Percentiles rank a stretch among this genome's conserved stretches.
Evolutionary conservation across 257 asterid species (phyloP).

Genomic region (Gynochthodes officinalis): DNA sequence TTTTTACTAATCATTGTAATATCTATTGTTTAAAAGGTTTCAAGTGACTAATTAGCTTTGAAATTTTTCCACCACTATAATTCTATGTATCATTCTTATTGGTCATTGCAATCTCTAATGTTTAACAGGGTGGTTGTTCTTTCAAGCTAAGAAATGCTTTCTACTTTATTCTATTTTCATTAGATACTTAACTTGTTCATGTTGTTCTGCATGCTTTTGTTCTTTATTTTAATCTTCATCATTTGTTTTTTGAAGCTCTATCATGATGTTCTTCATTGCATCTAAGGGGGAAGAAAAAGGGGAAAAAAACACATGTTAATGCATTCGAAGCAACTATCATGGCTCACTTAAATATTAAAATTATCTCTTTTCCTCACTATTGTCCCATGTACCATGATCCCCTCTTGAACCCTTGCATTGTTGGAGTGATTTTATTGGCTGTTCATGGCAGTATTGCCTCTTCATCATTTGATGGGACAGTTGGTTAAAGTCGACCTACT

Average conservation of each 20-base stretch:
- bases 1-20: neutral
- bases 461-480: slow-evolving; percentile 4
- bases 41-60: too few species aligned
- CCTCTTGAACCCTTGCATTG: neutral
- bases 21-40: neutral
- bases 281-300: neutral
- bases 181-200: slow-evolving; percentile 7
- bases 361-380: slow-evolving; percentile 5
- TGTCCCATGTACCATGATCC: slow-evolving; percentile 2
- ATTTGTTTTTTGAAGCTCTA: neutral
- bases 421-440: slow-evolving; percentile 10
- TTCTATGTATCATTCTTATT: too few species aligned
- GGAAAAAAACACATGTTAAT: slow-evolving; percentile 9
- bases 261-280: neutral
- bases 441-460: slow-evolving; percentile 1
- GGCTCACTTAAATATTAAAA: neutral
- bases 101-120: too few species aligned
- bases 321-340: slow-evolving; percentile 12
- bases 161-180: slow-evolving; percentile 11
- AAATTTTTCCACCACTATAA: too few species aligned
- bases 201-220: slow-evolving; percentile 7
- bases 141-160: slow-evolving; percentile 12
- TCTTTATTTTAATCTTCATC: too few species aligned
- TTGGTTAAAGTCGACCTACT: neutral
- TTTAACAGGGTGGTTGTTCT: slow-evolving; percentile 11